phyloP scores from a whole-genome alignment of 768 basidiomycete genomes.

The Tylopilus cervinicoccineus region DNA sequence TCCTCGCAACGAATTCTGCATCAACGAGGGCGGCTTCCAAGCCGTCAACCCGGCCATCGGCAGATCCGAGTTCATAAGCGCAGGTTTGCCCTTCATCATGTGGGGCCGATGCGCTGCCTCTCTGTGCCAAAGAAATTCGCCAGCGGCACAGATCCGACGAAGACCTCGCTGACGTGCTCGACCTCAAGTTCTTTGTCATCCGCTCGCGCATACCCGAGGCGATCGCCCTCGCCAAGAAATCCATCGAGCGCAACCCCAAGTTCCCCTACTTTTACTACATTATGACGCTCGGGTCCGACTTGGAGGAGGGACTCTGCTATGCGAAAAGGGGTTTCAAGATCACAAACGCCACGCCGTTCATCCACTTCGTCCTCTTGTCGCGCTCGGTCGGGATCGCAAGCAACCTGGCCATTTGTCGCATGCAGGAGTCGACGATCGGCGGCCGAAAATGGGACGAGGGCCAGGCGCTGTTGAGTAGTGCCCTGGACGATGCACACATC shows the following conservation, averaged over 20 bases:
- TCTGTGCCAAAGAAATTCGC: conserved; percentile 55
- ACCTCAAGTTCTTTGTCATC: conserved; percentile 57
- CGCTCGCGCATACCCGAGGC: conserved; percentile 47
- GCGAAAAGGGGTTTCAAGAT: conserved; percentile 67
- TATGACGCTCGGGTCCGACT: conserved; percentile 47
- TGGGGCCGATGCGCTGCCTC: conserved; percentile 58
- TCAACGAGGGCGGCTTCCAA: conserved; percentile 55
- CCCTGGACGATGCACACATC: conserved; percentile 54
- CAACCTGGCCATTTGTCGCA: conserved; percentile 46
- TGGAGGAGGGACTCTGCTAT: conserved; percentile 50
- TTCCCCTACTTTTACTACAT: conserved; percentile 65
- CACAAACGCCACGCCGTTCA: conserved; percentile 49
- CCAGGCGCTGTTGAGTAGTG: conserved; percentile 55
- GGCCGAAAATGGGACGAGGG: conserved; percentile 55
- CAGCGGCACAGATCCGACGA: conserved; percentile 32
- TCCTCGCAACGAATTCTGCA: conserved; percentile 55
- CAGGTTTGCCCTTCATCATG: conserved; percentile 56
- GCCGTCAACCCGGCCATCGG: conserved; percentile 41
- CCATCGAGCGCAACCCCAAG: conserved; percentile 51
- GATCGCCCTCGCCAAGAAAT: conserved; percentile 41
- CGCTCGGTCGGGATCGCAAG: conserved; percentile 61
- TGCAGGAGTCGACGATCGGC: conserved; percentile 41
- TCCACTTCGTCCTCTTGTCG: conserved; percentile 53
- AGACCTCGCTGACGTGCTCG: conserved; percentile 60
- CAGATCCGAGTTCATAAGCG: conserved; percentile 34